Evolutionary conservation across 768 basidiomycete genomes (phyloP), one percentile per base, ranked within the genome.

Genomic region (Symmetrospora coprosmae): DNA sequence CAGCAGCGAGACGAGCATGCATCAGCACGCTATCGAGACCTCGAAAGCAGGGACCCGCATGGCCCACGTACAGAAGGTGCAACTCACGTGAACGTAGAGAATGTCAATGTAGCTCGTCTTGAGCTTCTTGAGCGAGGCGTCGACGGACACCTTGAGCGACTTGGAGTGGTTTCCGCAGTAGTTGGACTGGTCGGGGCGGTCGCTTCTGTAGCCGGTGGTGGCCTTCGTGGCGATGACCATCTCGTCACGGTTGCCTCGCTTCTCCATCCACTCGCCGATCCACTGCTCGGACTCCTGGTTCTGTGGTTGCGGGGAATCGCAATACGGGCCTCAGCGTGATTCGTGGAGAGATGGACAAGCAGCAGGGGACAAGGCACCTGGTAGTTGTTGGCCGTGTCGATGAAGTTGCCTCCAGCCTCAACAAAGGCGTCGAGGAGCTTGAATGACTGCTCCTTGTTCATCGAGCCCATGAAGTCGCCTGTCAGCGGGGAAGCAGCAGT

Each of bases 41-140:
- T n/a, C n/a, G n/a, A n/a, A n/a, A n/a, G n/a, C n/a, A n/a, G n/a
- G n/a, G n/a, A n/a, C n/a, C n/a, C n/a, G n/a, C n/a, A 25, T 39
- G 51, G 4, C 11, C 7, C 17, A 19, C 33, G 9, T 40, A 71
- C 65, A 72, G 76, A 51, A n/a, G n/a, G n/a, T n/a, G n/a, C n/a
- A n/a, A n/a, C n/a, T n/a, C n/a, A n/a, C n/a, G n/a, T 77, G 75
- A 4, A 76, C 38, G 65, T 77, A 77, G 14, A 77, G 67, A 38
- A 79, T 65, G 62, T 80, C 79, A 63, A 78, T 76, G 58, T 78
- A 83, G n/a, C 76, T 72, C 0, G 81, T 82, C 41, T 79, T 71
- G 19, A 84, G 74, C 62, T 80, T 82, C 63, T 75, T 75, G 62
- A 80, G 70, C 11, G 75, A 77, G 1, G 71, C 75, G 17, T 73